These are phyloP conservation scores for Solanum verrucosum DNA, from an alignment of 257 asterid species.

Conservation along the genomic window DNA sequence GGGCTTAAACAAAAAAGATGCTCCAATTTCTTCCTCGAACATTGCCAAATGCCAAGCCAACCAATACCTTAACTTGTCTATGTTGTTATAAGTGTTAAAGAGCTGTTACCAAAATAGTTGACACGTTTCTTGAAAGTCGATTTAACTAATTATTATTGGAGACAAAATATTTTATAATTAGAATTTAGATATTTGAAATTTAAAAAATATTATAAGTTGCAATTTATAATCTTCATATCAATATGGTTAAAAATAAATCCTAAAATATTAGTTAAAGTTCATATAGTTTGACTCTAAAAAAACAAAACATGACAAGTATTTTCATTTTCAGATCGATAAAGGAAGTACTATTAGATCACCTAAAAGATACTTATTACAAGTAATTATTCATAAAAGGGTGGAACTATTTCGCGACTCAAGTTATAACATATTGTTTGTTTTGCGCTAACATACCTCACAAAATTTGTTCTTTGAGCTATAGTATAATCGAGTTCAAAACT, in stretches of 20 bases:
- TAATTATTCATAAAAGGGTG: neutral
- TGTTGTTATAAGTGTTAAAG: neutral
- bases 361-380: neutral
- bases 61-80: neutral
- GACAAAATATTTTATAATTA: neutral
- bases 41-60: neutral
- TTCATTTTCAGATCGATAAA: neutral
- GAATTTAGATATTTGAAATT: neutral
- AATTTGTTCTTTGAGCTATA: neutral
- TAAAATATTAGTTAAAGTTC: neutral
- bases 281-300: neutral
- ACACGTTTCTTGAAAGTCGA: neutral
- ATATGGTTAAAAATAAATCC: neutral
- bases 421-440: neutral
- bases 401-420: neutral
- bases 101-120: neutral
- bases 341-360: neutral
- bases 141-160: neutral
- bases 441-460: neutral
- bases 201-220: neutral
- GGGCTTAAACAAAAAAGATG: slow-evolving; percentile 8
- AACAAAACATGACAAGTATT: neutral
- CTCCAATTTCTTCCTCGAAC: slow-evolving; percentile 1
- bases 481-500: neutral
- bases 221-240: neutral